Conservation (phyloP, 805 yeast genomes). For the Zygoascus biomembranicola region DNA sequence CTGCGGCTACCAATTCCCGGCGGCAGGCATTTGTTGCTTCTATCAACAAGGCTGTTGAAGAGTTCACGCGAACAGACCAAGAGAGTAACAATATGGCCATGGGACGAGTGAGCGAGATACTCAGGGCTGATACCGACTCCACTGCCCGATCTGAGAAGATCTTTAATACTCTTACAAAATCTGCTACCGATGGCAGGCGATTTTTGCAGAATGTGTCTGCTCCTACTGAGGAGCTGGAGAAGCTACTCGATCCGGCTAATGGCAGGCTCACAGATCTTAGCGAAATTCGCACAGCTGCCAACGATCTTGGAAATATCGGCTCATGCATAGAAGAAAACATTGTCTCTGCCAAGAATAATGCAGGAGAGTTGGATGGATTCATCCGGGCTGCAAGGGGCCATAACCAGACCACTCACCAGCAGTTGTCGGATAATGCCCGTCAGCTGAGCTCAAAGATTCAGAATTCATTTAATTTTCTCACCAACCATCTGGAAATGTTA, state of each 20-base stretch:
- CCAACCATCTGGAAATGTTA: slow-evolving; percentile 1
- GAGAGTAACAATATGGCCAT: not conserved
- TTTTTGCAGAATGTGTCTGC: not conserved
- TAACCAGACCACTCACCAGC: not conserved
- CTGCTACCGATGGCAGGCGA: not conserved
- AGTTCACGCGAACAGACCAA: not conserved
- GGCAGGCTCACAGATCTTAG: not conserved
- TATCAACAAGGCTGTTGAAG: slow-evolving; percentile 3
- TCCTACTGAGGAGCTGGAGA: not conserved
- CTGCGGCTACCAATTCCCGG: not conserved
- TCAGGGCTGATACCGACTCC: not conserved
- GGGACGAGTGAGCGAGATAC: not conserved
- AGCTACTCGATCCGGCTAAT: not conserved
- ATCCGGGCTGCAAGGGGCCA: not conserved
- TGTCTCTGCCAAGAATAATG: not conserved
- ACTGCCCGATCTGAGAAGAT: not conserved
- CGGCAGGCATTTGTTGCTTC: not conserved
- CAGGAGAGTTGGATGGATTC: not conserved
- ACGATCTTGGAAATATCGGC: not conserved
- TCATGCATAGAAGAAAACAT: not conserved
- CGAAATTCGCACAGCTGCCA: not conserved
- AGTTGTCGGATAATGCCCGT: not conserved
- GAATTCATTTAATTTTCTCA: slow-evolving; percentile 1
- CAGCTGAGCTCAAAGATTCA: slow-evolving; percentile 1
- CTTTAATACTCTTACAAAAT: not conserved